These are phyloP conservation scores for Pseudopithomyces maydicus DNA, from an alignment of 2,329 filamentous ascomycete species.

Conservation along the genomic window DNA sequence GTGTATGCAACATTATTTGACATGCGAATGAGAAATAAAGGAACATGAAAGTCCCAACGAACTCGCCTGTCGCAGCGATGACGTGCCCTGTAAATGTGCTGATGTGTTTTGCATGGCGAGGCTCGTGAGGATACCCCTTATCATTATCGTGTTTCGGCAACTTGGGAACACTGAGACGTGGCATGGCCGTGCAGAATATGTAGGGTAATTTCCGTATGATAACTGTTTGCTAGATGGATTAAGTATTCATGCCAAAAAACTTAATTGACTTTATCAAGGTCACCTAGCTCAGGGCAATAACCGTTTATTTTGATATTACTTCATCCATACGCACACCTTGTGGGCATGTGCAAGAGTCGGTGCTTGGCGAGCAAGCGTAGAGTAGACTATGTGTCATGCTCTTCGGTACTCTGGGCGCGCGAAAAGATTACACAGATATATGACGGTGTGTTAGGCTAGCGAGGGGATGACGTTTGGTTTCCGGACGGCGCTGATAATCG, in stretches of 20 bases:
- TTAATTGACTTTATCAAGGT: not conserved
- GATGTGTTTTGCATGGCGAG: not conserved
- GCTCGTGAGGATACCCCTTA: not conserved
- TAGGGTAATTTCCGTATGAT: not conserved
- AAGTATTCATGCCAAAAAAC: not conserved
- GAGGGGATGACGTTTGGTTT: not conserved
- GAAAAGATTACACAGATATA: not conserved
- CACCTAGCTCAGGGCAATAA: not conserved
- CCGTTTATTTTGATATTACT: not conserved
- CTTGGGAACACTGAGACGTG: not conserved
- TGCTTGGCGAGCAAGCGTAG: not conserved
- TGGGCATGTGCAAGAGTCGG: not conserved
- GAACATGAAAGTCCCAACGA: constrained; percentile 54
- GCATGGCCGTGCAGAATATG: not conserved
- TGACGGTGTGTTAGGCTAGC: not conserved
- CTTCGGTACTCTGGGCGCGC: not conserved
- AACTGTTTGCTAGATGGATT: not conserved
- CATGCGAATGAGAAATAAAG: constrained; percentile 42
- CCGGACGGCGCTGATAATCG: not conserved
- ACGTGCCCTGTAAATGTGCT: not conserved
- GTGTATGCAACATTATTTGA: constrained; percentile 45
- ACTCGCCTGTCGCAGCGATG: constrained; percentile 41
- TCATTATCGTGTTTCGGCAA: not conserved
- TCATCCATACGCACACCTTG: not conserved
- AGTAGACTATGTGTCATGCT: not conserved